These are phyloP conservation scores for Rhizomucor pusillus DNA, from an alignment of 371 early-diverging fungal species.

Conservation along the genomic window DNA sequence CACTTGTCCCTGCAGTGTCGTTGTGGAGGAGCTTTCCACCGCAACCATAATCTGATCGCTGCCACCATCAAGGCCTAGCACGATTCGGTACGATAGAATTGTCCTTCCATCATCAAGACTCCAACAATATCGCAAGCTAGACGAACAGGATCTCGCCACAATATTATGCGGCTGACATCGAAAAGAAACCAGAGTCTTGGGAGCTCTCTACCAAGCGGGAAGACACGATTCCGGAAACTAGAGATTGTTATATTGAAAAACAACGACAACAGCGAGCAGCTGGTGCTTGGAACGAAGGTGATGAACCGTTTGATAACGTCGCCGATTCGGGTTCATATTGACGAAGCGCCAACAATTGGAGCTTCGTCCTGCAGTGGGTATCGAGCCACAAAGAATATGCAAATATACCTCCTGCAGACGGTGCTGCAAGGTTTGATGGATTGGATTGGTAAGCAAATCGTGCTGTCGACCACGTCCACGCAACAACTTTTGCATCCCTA, in stretches of 20 bases:
- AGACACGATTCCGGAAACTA: neutral
- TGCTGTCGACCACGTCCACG: neutral
- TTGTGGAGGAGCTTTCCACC: too few species aligned
- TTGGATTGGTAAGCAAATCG: neutral
- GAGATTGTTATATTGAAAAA: neutral
- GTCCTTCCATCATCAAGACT: too few species aligned
- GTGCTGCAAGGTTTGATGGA: neutral
- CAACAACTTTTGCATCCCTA: neutral
- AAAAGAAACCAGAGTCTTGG: neutral
- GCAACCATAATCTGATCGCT: too few species aligned
- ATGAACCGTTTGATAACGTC: neutral
- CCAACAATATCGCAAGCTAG: too few species aligned
- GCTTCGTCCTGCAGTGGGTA: neutral
- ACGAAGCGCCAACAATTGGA: neutral
- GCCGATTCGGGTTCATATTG: neutral
- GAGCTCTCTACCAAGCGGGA: neutral
- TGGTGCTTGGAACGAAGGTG: neutral
- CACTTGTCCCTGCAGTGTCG: too few species aligned
- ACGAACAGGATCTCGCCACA: too few species aligned
- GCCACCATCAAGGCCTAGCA: too few species aligned
- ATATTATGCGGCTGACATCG: neutral
- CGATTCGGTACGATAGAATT: too few species aligned
- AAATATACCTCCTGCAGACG: neutral
- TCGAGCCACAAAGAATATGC: neutral
- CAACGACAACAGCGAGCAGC: neutral